phyloP scores from a whole-genome alignment of 805 yeast genomes.

The Candida tibetensis region DNA sequence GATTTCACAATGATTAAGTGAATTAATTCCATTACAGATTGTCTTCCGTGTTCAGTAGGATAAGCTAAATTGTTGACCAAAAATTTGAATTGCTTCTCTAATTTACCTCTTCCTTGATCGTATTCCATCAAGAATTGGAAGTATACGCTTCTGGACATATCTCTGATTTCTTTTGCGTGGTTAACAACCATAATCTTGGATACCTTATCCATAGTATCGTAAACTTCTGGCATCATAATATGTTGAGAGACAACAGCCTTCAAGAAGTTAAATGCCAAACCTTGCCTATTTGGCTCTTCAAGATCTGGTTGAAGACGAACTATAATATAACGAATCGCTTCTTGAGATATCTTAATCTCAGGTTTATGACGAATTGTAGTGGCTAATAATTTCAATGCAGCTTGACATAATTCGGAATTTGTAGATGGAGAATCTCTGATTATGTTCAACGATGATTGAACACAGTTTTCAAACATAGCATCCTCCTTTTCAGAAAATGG shows the following conservation, averaged over 20 bases:
- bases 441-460: slow-evolving; percentile 58
- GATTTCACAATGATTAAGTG: slow-evolving; percentile 68
- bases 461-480: slow-evolving; percentile 53
- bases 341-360: slow-evolving; percentile 61
- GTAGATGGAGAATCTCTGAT: slow-evolving; percentile 77
- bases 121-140: slow-evolving; percentile 88
- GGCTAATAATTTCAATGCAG: slow-evolving; percentile 71
- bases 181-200: slow-evolving; percentile 86
- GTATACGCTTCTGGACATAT: slow-evolving; percentile 77
- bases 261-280: slow-evolving; percentile 80
- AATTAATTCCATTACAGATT: slow-evolving; percentile 85
- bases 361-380: slow-evolving; percentile 67
- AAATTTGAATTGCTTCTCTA: slow-evolving; percentile 79
- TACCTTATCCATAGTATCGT: slow-evolving; percentile 80
- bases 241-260: slow-evolving; percentile 74
- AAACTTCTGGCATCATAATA: slow-evolving; percentile 79
- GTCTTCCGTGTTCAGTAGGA: slow-evolving; percentile 82
- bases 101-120: slow-evolving; percentile 84
- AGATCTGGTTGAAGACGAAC: slow-evolving; percentile 78
- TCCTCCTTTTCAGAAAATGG: slow-evolving; percentile 58
- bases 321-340: slow-evolving; percentile 71
- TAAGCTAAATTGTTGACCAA: slow-evolving; percentile 78
- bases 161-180: slow-evolving; percentile 78
- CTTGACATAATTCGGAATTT: slow-evolving; percentile 74
- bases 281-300: slow-evolving; percentile 85